A percentile compares a stretch with the other conserved stretches of the same genome.
Conservation (phyloP, 352 stramenopile species). For the Bremia lactucae region DNA sequence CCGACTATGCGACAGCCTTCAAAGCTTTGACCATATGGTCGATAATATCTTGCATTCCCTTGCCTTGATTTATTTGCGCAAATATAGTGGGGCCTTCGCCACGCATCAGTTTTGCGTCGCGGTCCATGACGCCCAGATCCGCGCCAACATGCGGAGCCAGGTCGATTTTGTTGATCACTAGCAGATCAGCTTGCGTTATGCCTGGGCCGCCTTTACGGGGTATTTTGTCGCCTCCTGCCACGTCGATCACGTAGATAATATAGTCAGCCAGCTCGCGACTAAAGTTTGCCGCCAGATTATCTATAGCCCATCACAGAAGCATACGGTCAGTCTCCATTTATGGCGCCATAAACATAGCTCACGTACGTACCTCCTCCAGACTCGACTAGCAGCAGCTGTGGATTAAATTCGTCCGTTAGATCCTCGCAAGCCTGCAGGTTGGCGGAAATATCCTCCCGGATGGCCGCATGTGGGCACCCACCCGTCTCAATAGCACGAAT, state of each 20-base stretch:
- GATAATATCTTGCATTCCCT: slow-evolving; percentile 86
- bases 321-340: not conserved
- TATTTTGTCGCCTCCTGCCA: slow-evolving; percentile 96
- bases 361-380: slow-evolving; percentile 68
- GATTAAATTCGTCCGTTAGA: slow-evolving; percentile 84
- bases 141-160: slow-evolving; percentile 92
- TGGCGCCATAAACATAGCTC: too few species aligned
- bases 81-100: slow-evolving; percentile 91
- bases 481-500: slow-evolving; percentile 97
- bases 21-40: slow-evolving; percentile 46
- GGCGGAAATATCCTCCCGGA: slow-evolving; percentile 94
- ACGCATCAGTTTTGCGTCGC: slow-evolving; percentile 93
- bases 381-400: slow-evolving; percentile 85
- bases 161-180: slow-evolving; percentile 99
- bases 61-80: slow-evolving; percentile 90
- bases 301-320: slow-evolving; percentile 21
- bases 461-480: slow-evolving; percentile 94
- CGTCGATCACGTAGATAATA: slow-evolving; percentile 99
- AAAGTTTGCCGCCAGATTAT: slow-evolving; percentile 98
- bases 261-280: slow-evolving; percentile 95
- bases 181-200: slow-evolving; percentile 95
- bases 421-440: slow-evolving; percentile 95
- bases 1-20: slow-evolving; percentile 21
- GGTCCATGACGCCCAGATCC: slow-evolving; percentile 91
- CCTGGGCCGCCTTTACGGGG: slow-evolving; percentile 95